Percentiles rank a stretch among this genome's conserved stretches.
phyloP scores from a whole-genome alignment of 1,284 basidiomycete genomes.

The Leccinum subspadiceum region DNA sequence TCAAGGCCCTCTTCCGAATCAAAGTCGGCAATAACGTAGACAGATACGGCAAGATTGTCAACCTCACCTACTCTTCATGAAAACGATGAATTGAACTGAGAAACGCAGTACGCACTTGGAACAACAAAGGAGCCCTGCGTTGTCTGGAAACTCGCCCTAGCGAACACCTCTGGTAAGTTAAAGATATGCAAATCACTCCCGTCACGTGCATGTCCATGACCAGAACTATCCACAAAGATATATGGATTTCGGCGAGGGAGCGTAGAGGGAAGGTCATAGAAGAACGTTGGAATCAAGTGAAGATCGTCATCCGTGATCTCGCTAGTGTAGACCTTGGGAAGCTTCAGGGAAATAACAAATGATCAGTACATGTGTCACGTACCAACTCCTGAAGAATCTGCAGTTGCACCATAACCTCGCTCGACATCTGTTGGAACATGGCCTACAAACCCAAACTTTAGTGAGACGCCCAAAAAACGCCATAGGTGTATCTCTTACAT shows the following conservation, averaged over 20 bases:
- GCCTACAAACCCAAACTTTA: conserved; percentile 42
- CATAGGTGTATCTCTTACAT: conserved; percentile 48
- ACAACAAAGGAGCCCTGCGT: conserved; percentile 22
- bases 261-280: conserved; percentile 85
- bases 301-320: conserved; percentile 56
- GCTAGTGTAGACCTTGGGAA: conserved; percentile 61
- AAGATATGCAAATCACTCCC: conserved; percentile 22
- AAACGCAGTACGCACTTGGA: conserved; percentile 21
- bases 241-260: conserved; percentile 68
- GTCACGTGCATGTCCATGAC: conserved; percentile 13
- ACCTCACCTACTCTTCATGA: conserved; percentile 19
- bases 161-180: conserved; percentile 27
- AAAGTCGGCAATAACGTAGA: conserved; percentile 80
- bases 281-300: conserved; percentile 65
- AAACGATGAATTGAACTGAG: neutral
- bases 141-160: conserved; percentile 16
- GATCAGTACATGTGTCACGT: conserved; percentile 14
- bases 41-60: conserved; percentile 47
- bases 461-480: neutral
- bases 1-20: conserved; percentile 59
- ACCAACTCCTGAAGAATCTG: conserved; percentile 74
- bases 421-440: conserved; percentile 65
- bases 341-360: conserved; percentile 4
- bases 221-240: conserved; percentile 50
- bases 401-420: conserved; percentile 59